Percentiles rank a stretch among this genome's conserved stretches.
Conservation (phyloP, 2,329 filamentous ascomycete species). For the Alternaria sp. region DNA sequence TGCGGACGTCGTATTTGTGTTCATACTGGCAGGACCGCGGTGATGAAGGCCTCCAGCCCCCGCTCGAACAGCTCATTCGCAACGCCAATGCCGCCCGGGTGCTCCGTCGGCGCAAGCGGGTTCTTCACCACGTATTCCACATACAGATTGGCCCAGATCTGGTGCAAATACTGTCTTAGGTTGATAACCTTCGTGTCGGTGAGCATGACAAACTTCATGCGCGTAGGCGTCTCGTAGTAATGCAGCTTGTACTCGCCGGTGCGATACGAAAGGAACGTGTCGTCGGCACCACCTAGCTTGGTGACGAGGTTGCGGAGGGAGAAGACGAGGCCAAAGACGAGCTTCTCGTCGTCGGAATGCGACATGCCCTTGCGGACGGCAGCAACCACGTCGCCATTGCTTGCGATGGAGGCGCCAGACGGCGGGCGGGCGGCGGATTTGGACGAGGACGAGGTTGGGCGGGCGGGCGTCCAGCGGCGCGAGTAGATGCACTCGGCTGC, state of each 20-base stretch:
- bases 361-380: constrained; percentile 53
- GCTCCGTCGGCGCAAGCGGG: constrained; percentile 66
- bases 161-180: constrained; percentile 92
- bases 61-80: constrained; percentile 70
- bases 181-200: constrained; percentile 88
- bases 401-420: constrained; percentile 55
- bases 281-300: constrained; percentile 91
- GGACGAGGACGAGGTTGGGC: constrained; percentile 54
- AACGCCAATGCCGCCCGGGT: constrained; percentile 66
- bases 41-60: constrained; percentile 77
- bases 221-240: constrained; percentile 97
- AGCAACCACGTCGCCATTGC: constrained; percentile 49
- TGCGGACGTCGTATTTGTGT: not conserved
- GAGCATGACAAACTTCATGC: constrained; percentile 94
- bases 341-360: constrained; percentile 85
- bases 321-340: constrained; percentile 97
- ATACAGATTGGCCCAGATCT: constrained; percentile 98
- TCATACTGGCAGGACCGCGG: constrained; percentile 49
- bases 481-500: constrained; percentile 97
- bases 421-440: constrained; percentile 56
- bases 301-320: constrained; percentile 95
- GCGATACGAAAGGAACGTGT: constrained; percentile 89
- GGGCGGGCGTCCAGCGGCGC: constrained; percentile 73
- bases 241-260: constrained; percentile 97
- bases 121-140: constrained; percentile 86